phyloP scores from a whole-genome alignment of 208 protist species.

The Cochliopodium minus region DNA sequence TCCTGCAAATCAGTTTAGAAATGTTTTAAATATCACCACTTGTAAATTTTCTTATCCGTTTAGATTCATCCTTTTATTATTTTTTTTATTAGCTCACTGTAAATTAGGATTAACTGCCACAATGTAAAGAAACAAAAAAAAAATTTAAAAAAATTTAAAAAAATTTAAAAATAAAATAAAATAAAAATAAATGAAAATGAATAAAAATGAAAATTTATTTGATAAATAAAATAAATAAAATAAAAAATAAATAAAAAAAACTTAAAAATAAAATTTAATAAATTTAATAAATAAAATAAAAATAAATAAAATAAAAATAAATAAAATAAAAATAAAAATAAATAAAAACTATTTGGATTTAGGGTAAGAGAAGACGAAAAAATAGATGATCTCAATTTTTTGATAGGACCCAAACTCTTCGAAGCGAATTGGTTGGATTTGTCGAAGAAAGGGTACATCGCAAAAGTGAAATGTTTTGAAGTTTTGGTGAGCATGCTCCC shows the following conservation, averaged over 20 bases:
- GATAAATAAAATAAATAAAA: too few species aligned
- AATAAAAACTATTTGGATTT: conserved; percentile 38
- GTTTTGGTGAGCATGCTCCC: conserved; percentile 88
- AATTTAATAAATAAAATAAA: too few species aligned
- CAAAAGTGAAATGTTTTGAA: conserved; percentile 88
- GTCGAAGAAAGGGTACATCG: conserved; percentile 72
- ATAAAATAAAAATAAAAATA: conserved; percentile 8
- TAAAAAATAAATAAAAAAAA: too few species aligned
- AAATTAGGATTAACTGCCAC: conserved; percentile 93
- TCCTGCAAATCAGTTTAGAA: conserved; percentile 79
- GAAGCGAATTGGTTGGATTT: conserved; percentile 97
- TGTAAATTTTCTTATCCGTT: too few species aligned
- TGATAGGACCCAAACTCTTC: conserved; percentile 97
- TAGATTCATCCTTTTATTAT: too few species aligned
- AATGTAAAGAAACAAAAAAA: conserved; percentile 84
- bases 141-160: too few species aligned
- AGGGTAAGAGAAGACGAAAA: conserved; percentile 69
- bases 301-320: too few species aligned
- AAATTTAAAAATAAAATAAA: too few species aligned
- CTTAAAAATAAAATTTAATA: too few species aligned
- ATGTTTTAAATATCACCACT: too few species aligned
- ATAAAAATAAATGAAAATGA: too few species aligned
- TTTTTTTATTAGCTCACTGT: conserved; percentile 67
- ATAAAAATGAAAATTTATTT: too few species aligned
- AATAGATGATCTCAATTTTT: conserved; percentile 87